phyloP scores from a whole-genome alignment of 2,329 filamentous ascomycete species.

The Cladophialophora psammophila region DNA sequence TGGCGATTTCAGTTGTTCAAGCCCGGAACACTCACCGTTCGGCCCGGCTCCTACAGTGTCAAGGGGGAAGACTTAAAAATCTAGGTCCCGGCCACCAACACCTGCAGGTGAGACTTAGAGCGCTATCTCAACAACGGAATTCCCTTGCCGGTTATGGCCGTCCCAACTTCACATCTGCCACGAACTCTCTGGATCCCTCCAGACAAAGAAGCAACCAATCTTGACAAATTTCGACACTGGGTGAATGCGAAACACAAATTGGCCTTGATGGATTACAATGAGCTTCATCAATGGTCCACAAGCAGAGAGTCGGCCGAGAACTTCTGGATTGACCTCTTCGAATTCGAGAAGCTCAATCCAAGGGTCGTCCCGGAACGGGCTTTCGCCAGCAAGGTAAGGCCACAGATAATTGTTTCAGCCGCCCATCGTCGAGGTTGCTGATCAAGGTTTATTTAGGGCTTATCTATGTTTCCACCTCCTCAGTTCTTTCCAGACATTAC shows the following conservation, averaged over 20 bases:
- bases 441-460: not conserved
- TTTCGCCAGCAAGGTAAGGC: too few relatives aligned
- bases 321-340: constrained; percentile 10
- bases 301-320: not conserved
- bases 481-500: constrained; percentile 69
- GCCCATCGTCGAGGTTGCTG: not conserved
- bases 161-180: not conserved
- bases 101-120: too few relatives aligned
- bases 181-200: not conserved
- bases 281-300: constrained; percentile 1
- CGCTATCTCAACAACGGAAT: too few relatives aligned
- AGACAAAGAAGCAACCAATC: not conserved
- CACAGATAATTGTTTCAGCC: too few relatives aligned
- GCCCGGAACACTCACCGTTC: too few relatives aligned
- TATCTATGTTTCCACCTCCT: not conserved
- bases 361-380: not conserved
- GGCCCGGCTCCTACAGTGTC: too few relatives aligned
- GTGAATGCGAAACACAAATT: not conserved
- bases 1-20: too few relatives aligned
- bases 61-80: too few relatives aligned
- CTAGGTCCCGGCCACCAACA: too few relatives aligned
- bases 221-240: not conserved
- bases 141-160: too few relatives aligned
- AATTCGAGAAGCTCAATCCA: not conserved
- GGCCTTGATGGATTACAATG: not conserved